These are phyloP conservation scores for Flaveria sonorensis DNA, from an alignment of 129 eudicot species.

Conservation along the genomic window DNA sequence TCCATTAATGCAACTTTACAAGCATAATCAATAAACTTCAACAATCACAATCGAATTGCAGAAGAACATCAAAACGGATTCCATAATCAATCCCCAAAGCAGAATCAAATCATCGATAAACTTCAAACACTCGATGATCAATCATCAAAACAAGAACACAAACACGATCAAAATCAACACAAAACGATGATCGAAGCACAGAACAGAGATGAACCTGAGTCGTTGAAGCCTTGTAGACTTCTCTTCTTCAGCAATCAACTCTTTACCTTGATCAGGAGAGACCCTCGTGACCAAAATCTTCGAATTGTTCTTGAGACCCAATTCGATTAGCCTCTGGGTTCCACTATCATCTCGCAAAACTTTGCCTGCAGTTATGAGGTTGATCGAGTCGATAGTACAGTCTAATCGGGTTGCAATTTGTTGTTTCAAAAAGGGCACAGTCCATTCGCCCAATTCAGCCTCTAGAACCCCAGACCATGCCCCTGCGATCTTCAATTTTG, in stretches of 20 bases:
- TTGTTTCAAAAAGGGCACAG: constrained; percentile 60
- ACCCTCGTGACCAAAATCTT: constrained; percentile 66
- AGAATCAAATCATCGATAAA: no score
- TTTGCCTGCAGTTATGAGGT: constrained; percentile 77
- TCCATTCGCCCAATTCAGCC: constrained; percentile 69
- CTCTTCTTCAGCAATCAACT: constrained; percentile 79
- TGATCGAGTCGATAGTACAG: constrained; percentile 43
- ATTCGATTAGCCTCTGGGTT: constrained; percentile 46
- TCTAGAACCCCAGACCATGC: constrained; percentile 84
- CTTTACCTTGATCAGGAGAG: constrained; percentile 64
- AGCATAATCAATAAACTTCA: no score
- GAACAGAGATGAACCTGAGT: constrained; percentile 45
- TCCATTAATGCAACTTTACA: no score
- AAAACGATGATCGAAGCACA: constrained; percentile 28
- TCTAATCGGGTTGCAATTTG: constrained; percentile 60
- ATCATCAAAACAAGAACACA: no score
- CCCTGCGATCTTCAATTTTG: constrained; percentile 79
- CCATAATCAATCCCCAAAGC: no score
- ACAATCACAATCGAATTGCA: no score
- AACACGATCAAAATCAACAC: background rate
- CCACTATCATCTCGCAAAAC: constrained; percentile 63
- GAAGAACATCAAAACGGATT: no score
- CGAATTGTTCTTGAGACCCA: constrained; percentile 71
- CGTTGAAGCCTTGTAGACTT: constrained; percentile 58
- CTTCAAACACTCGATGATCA: no score